Evolutionary conservation across 148 eudicot species (phyloP), one percentile per base, ranked within the genome.

Genomic region (Vaccinium vitisidaea): DNA sequence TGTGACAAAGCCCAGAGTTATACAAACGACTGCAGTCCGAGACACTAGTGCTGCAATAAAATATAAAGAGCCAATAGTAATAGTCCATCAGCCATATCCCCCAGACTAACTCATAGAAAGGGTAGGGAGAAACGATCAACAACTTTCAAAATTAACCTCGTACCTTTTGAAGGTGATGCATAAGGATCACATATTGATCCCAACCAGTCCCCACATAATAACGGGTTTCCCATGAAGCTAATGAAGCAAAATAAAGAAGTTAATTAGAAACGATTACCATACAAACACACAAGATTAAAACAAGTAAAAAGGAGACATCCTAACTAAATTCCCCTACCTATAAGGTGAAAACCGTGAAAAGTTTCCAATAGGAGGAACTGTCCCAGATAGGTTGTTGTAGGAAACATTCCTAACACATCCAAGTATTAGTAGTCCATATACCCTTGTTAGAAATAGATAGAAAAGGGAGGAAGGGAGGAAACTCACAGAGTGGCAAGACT

Each of bases 161-260:
- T 90, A 92, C 94, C 92, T 80, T 87, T 93, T 21, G 93, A 73
- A 83, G 86, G 86, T 8, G 86, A 48, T 74, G 86, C 84, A 58
- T 67, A 81, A 46, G 92, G 96, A 63, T 89, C 88, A 55, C 96
- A 93, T 32, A 91, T 91, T 43, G 94, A 93, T 71, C 94, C 93
- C 55, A 87, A 83, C 96, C 96, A 93, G 84, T 93, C 88, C 7
- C 96, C 93, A 85, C 96, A 92, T 75, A 93, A 25, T 10, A 87
- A 85, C 69, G 94, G 92, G 75, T 93, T 93, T 58, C 96, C 96
- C 14, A 92, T 83, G 83, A 90, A 93, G 87, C 96, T 93, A 89
- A 32, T n/a, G n/a, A 59, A 46, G 56, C 59, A 1, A 59, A 63
- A 18, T 15, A 79, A 2, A 14, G 15, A 2, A 10, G 12, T 25